Conservation (phyloP, 352 stramenopile species). For the Elongisporangium anandrum region DNA sequence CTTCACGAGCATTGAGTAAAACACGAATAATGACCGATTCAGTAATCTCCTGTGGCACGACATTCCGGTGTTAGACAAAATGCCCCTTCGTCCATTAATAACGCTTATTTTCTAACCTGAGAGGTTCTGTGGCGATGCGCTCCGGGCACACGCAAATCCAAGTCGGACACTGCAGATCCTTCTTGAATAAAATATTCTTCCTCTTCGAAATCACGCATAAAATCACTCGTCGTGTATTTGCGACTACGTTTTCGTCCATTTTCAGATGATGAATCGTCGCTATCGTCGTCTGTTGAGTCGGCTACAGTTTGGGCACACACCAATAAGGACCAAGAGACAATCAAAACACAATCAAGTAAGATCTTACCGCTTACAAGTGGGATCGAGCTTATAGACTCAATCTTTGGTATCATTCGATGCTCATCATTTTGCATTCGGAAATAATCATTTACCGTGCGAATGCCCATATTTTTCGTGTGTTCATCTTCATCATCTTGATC, state of each 20-base stretch:
- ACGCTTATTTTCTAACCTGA: slow-evolving; percentile 14
- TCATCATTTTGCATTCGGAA: slow-evolving; percentile 32
- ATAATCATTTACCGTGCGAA: slow-evolving; percentile 56
- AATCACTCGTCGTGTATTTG: slow-evolving; percentile 74
- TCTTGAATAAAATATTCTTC: slow-evolving; percentile 39
- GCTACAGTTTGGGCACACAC: neutral
- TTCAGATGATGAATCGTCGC: slow-evolving; percentile 29
- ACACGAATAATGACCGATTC: slow-evolving; percentile 28
- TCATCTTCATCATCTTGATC: slow-evolving; percentile 26
- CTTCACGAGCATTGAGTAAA: slow-evolving; percentile 59
- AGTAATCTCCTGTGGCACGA: slow-evolving; percentile 12
- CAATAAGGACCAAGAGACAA: neutral
- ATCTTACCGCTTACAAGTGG: neutral
- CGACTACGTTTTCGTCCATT: slow-evolving; percentile 35
- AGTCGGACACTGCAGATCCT: slow-evolving; percentile 13
- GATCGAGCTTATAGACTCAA: neutral
- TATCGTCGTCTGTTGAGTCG: slow-evolving; percentile 37
- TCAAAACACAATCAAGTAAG: neutral
- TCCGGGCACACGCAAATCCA: slow-evolving; percentile 9
- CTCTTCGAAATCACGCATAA: slow-evolving; percentile 78
- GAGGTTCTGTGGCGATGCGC: slow-evolving; percentile 10
- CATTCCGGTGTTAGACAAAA: neutral
- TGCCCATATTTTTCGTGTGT: slow-evolving; percentile 1
- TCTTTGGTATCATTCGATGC: neutral
- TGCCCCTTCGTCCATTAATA: slow-evolving; percentile 2